These are phyloP conservation scores for Yarrowia sp. DNA, from an alignment of 805 yeast genomes.

Conservation along the genomic window DNA sequence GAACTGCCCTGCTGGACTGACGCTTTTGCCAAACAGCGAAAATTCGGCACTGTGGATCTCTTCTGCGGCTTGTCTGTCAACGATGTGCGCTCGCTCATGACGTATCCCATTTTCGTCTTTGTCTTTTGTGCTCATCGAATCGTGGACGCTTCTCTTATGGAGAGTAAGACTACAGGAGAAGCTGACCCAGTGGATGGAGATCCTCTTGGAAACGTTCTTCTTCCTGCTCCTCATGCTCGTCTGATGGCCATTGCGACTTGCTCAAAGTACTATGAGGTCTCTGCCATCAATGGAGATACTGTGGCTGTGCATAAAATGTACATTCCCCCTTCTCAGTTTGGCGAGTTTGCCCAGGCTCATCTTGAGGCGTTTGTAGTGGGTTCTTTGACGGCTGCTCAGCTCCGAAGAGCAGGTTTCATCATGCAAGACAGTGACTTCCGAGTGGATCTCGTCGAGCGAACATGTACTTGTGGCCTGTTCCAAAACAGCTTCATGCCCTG, in stretches of 20 bases:
- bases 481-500: constrained; percentile 21
- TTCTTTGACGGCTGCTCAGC: background rate
- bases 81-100: constrained; percentile 14
- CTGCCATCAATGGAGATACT: constrained; percentile 12
- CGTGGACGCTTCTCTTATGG: constrained; percentile 1
- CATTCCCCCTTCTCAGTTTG: constrained; percentile 21
- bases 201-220: constrained; percentile 9
- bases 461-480: constrained; percentile 14
- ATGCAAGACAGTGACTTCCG: constrained; percentile 21
- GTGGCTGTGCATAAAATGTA: constrained; percentile 20
- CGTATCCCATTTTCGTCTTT: constrained; percentile 17
- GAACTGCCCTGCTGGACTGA: constrained; percentile 21
- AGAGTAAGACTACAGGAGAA: constrained; percentile 3
- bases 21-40: constrained; percentile 20
- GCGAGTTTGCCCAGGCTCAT: constrained; percentile 20
- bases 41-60: constrained; percentile 8
- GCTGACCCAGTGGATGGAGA: constrained; percentile 18
- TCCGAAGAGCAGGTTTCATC: background rate
- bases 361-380: constrained; percentile 24
- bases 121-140: constrained; percentile 14
- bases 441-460: constrained; percentile 6
- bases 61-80: constrained; percentile 13
- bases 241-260: constrained; percentile 17
- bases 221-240: constrained; percentile 8
- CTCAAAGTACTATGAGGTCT: constrained; percentile 21